Base-by-base conservation (phyloP, 345 rosid species). In the Cardamine occulta region DNA sequence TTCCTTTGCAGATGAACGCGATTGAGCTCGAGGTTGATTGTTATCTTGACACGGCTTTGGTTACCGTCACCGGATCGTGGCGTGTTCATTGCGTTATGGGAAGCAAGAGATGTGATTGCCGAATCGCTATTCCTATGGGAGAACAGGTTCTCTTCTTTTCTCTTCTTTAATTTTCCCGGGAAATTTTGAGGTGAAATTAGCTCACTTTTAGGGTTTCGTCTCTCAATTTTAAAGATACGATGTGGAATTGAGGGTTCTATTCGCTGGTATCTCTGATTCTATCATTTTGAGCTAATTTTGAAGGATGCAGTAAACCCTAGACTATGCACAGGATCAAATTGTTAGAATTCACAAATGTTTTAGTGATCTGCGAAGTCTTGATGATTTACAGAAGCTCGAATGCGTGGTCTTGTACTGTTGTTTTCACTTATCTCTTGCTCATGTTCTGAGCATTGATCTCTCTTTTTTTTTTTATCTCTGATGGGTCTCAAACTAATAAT, bases 21-120 rank as follows among this genome's bases (percentile, higher is more conserved):
- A 67, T 94, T 49, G 88, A 85, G 70, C 81, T 94, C 23, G 76
- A 83, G 52, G 93, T 85, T 1, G 87, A 90, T 60, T 85, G 91
- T 63, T 85, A 78, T 15, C 79, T 88, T 80, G 96, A 94, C 65
- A 74, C 86, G 8, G 93, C 87, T 21, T 21, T 91, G 11, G 85
- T 94, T 53, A 64, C 78, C 54, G 76, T 90, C 54, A 77, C 79
- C 6, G 97, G 96, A 4, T 66, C 87, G 6, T 91, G 97, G 98
- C 79, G 97, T 63, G 87, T 95, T 29, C 99, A 92, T 53, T 95
- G 99, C 47, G 88, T 92, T 57, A 90, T 92, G 97, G 93, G 96
- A 13, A 90, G 97, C 82, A 85, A 85, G 79, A 66, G 80, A 23
- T 95, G 97, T 48, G 97, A 92, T 84, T 92, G 99, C 72, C 87